Evolutionary conservation across 2,329 filamentous ascomycete genomes (phyloP).

Genomic region (Cladophialophora chaetospira): DNA sequence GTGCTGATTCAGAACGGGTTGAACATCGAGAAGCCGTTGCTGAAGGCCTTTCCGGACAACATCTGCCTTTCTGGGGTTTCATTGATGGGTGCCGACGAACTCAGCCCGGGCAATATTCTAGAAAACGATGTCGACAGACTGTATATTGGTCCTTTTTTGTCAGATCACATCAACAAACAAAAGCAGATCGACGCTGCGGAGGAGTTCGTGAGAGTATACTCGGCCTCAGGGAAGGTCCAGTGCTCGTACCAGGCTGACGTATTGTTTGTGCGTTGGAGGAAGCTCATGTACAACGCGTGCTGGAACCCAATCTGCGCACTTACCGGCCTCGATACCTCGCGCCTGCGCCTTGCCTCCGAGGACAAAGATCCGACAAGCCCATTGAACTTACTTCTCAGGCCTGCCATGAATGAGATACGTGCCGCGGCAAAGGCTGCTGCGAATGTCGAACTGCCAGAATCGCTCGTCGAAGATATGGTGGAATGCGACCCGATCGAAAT

Average conservation of each 20-base stretch:
- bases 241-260: constrained; percentile 43
- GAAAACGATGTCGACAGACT: constrained; percentile 57
- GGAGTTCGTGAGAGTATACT: constrained; percentile 53
- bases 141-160: constrained; percentile 48
- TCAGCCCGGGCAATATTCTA: constrained; percentile 49
- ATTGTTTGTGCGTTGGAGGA: constrained; percentile 38
- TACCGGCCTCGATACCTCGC: constrained; percentile 53
- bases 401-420: constrained; percentile 52
- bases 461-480: constrained; percentile 50
- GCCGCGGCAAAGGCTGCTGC: constrained; percentile 50
- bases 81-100: constrained; percentile 56
- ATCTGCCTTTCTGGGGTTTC: constrained; percentile 57
- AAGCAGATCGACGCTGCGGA: constrained; percentile 37
- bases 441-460: constrained; percentile 45
- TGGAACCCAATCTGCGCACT: constrained; percentile 58
- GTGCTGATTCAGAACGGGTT: constrained; percentile 64
- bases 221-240: constrained; percentile 48
- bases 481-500: constrained; percentile 52
- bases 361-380: constrained; percentile 35
- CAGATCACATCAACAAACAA: constrained; percentile 17
- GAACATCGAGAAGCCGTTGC: constrained; percentile 62
- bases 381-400: constrained; percentile 52
- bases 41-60: constrained; percentile 54
- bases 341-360: constrained; percentile 51
- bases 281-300: constrained; percentile 54